Percentiles rank a stretch among this genome's conserved stretches.
Evolutionary conservation across 805 yeast species (phyloP).

Genomic region (Zygosaccharomyces pseudorouxii): DNA sequence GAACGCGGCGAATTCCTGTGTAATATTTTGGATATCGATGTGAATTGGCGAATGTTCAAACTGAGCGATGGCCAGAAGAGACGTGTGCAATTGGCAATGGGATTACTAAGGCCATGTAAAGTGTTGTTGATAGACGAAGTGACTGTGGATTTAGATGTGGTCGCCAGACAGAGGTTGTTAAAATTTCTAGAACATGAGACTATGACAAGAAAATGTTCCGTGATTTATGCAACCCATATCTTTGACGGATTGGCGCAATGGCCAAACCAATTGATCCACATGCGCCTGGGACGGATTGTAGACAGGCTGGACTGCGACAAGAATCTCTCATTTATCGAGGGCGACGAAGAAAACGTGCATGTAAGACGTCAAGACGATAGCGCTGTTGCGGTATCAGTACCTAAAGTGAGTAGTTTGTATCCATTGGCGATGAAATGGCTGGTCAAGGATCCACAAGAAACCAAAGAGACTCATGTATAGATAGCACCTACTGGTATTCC

Average conservation of each 20-base stretch:
- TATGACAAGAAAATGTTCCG: slow-evolving; percentile 58
- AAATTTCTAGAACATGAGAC: slow-evolving; percentile 74
- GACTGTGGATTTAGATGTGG: slow-evolving; percentile 92
- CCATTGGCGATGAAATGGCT: slow-evolving; percentile 74
- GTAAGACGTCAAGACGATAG: slow-evolving; percentile 7
- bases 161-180: slow-evolving; percentile 74
- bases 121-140: slow-evolving; percentile 89
- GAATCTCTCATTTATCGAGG: slow-evolving; percentile 34
- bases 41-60: slow-evolving; percentile 86
- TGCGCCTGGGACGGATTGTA: slow-evolving; percentile 59
- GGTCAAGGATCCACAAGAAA: slow-evolving; percentile 17
- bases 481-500: no score
- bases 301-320: slow-evolving; percentile 33
- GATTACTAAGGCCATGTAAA: slow-evolving; percentile 86
- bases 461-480: slow-evolving; percentile 14
- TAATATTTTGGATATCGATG: slow-evolving; percentile 76
- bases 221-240: slow-evolving; percentile 92
- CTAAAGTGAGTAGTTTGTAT: slow-evolving; percentile 50
- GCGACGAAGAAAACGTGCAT: slow-evolving; percentile 10
- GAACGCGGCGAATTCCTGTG: slow-evolving; percentile 76
- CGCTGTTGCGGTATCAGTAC: slow-evolving; percentile 17
- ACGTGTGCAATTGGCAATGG: slow-evolving; percentile 92
- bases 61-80: slow-evolving; percentile 94
- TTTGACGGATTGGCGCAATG: slow-evolving; percentile 91
- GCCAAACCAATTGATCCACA: slow-evolving; percentile 81